Evolutionary conservation across 495 filamentous ascomycete species (phyloP), one percentile per base, ranked within the genome.

Genomic region (Aspergillus leporis): DNA sequence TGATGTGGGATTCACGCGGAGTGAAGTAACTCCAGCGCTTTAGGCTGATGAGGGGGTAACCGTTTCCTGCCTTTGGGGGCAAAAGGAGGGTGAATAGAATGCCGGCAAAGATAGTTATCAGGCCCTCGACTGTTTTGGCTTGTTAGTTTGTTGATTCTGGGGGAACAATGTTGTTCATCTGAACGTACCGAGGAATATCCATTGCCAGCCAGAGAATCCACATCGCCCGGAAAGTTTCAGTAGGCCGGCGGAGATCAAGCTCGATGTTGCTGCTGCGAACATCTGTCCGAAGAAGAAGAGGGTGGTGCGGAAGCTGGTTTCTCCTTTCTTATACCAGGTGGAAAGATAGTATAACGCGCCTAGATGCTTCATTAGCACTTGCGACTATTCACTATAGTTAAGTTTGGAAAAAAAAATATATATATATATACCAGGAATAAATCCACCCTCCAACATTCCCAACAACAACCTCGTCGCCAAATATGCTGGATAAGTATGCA

Each of bases 341-440:
- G 83, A 83, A 23, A 86, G 73, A 23, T 83, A 84, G 50, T 81
- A 87, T 1, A 87, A 68, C 4, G 80, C 78, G 23, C 87, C 90
- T 46, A 32, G 4, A 16, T 5, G 16, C 30, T 51, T 23, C n/a
- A 18, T 51, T 36, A 36, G 30, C 18, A 10, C 18, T 6, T 9
- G 41, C 14, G 8, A 0, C 13, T 21, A 2, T 12, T 36, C 34
- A 12, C 1, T 12, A 10, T 12, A 36, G 9, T 36, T 36, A 3
- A 1, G 16, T 3, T 5, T 36, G 22, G 16, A 36, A 7, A 51
- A 3, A 21, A n/a, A n/a, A n/a, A n/a, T n/a, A n/a, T n/a, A n/a
- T n/a, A n/a, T n/a, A n/a, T n/a, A 48, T 53, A 19, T 58, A 74
- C 79, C 83, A 13, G 84, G 84, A 56, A 86, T 85, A 60, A 85